Base-by-base conservation (phyloP, 2,329 filamentous ascomycete species). In the Aspergillus ochraceus region DNA sequence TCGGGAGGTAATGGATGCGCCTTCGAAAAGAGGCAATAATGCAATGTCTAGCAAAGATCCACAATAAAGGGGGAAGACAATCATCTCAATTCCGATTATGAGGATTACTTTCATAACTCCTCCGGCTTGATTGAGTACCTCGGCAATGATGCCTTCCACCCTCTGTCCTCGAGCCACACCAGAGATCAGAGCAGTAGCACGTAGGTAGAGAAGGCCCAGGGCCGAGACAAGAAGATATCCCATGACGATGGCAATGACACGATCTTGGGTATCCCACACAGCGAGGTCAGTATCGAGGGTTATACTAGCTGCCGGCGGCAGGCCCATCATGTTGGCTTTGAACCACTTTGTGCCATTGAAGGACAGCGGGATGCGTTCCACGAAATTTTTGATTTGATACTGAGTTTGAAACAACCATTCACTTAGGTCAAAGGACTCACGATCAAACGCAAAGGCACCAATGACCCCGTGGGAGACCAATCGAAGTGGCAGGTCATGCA, bases 71-170 rank as follows among this genome's bases (percentile, higher is more conserved):
- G 95, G 95, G 71, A 99, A 99, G 6, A 93, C 88, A 39, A 99
- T 88, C 95, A 99, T 99, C 79, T 99, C 95, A 68, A 99, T 99
- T 65, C 93, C 95, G 66, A 99, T 99, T 70, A 99, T 98, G 61
- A 98, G 80, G 54, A 99, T 96, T 22, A 99, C 95, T 76, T 99
- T 99, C 82, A 97, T 88, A 10, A 99, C 94, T 14, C 96, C 95
- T 47, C 95, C 96, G 52, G 95, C 95, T 81, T 99, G 96, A 64
- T 92, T 89, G 22, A 99, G 82, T 1, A 88, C 84, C 64, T 98
- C 94, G 24, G 94, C 89, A 60, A 79, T 66, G 47, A 97, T 76
- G 8, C 89, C 90, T 74, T 98, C 93, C 4, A 86, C 76, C 62
- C 80, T 81, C 59, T 84, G 83, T 4, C 81, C 81, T 54, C 82